phyloP scores from a whole-genome alignment of 1,284 basidiomycete species.

The Naganishia cerealis region DNA sequence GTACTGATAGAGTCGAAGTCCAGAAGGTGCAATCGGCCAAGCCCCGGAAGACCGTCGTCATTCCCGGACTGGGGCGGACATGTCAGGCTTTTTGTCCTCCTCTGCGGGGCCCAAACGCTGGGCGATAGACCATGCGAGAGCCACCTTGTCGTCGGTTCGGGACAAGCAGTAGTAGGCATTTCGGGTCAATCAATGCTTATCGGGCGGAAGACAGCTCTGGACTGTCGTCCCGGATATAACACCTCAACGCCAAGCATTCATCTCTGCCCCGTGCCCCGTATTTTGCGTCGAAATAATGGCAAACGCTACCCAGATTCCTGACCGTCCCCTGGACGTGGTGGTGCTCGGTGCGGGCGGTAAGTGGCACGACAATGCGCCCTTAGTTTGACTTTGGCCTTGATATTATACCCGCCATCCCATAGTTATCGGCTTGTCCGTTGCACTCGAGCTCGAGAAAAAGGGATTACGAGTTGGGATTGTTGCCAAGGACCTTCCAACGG shows the following conservation, averaged over 20 bases:
- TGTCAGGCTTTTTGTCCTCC: background rate
- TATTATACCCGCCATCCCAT: background rate
- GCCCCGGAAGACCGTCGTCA: too few relatives aligned
- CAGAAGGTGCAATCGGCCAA: too few relatives aligned
- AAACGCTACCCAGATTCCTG: slow-evolving; percentile 10
- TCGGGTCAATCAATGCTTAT: too few relatives aligned
- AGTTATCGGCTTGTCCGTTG: slow-evolving; percentile 58
- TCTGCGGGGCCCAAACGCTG: background rate
- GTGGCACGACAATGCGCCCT: slow-evolving; percentile 33
- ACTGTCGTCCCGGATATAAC: background rate
- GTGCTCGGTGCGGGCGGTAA: slow-evolving; percentile 50
- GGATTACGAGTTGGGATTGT: slow-evolving; percentile 63
- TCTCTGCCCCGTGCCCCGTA: background rate
- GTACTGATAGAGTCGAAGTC: too few relatives aligned
- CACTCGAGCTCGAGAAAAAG: slow-evolving; percentile 51
- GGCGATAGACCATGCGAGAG: background rate
- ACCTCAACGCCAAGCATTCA: background rate
- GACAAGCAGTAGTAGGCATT: background rate
- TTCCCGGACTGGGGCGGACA: too few relatives aligned
- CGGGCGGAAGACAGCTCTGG: background rate
- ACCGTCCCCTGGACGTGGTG: slow-evolving; percentile 43
- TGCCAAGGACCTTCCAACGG: slow-evolving; percentile 67
- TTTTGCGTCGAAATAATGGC: slow-evolving; percentile 6
- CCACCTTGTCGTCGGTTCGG: background rate
- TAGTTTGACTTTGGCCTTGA: slow-evolving; percentile 15